phyloP scores from a whole-genome alignment of 192 early-diverging fungal species.

The Coemansia sp. region DNA sequence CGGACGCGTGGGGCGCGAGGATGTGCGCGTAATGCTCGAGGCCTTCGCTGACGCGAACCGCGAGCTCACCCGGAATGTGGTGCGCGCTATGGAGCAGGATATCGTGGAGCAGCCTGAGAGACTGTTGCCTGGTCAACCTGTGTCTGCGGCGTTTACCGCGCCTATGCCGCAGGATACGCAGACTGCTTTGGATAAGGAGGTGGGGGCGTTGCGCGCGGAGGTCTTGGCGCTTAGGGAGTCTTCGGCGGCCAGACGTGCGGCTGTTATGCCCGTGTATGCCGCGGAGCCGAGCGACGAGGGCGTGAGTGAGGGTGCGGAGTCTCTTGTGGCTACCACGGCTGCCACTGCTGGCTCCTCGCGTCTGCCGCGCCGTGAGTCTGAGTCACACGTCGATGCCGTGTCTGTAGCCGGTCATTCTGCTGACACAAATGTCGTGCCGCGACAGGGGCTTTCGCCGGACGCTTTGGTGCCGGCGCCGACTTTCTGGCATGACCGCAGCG shows the following conservation, averaged over 20 bases:
- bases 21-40: constrained; percentile 86
- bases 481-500: constrained; percentile 46
- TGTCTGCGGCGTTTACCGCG: constrained; percentile 86
- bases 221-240: constrained; percentile 19
- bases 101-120: constrained; percentile 58
- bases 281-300: background rate
- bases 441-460: constrained; percentile 6
- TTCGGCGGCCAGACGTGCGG: constrained; percentile 22
- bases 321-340: too few species aligned
- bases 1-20: constrained; percentile 77
- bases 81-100: constrained; percentile 84
- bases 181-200: constrained; percentile 31
- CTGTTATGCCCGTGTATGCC: constrained; percentile 14
- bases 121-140: constrained; percentile 65
- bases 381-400: constrained; percentile 11
- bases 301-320: too few species aligned
- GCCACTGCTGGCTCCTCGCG: too few species aligned
- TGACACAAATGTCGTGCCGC: background rate
- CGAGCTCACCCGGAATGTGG: constrained; percentile 85
- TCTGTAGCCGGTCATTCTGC: too few species aligned
- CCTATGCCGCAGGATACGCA: constrained; percentile 61
- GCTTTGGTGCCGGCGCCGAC: constrained; percentile 21
- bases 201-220: constrained; percentile 42
- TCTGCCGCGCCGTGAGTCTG: too few species aligned
- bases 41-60: constrained; percentile 88